Percentiles rank a stretch among this genome's conserved stretches.
These are phyloP conservation scores for Sclerotinia minor DNA, from an alignment of 2,329 filamentous ascomycete species.

Conservation along the genomic window DNA sequence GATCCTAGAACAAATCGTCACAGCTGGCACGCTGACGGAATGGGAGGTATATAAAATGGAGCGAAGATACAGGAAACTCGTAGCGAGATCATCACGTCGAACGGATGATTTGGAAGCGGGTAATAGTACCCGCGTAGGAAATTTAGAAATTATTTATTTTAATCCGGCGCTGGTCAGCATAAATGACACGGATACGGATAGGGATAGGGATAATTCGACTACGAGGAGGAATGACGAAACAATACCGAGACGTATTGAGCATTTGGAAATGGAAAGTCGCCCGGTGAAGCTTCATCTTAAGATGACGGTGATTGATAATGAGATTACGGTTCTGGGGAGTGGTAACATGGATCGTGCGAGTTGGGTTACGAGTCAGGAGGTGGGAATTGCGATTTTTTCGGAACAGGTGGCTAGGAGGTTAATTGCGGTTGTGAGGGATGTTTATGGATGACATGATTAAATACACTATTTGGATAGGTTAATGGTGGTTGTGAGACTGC, in stretches of 20 bases:
- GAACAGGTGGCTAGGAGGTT: conserved; percentile 42
- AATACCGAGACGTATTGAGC: background rate
- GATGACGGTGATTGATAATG: conserved; percentile 69
- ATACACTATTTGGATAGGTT: background rate
- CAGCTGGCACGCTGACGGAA: conserved; percentile 71
- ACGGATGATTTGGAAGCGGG: conserved; percentile 17
- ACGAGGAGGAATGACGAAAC: background rate
- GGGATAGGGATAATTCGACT: background rate
- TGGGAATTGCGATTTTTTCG: conserved; percentile 63
- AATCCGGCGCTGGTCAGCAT: conserved; percentile 12
- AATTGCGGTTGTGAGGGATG: conserved; percentile 26
- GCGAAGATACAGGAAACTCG: conserved; percentile 50
- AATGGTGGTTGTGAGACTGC: too few relatives aligned
- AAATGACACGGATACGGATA: background rate
- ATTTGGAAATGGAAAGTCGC: conserved; percentile 51
- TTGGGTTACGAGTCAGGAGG: conserved; percentile 84
- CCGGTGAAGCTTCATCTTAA: conserved; percentile 73
- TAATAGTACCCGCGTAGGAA: conserved; percentile 27
- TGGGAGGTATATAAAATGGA: conserved; percentile 62
- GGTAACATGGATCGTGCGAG: conserved; percentile 84
- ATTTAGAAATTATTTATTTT: conserved; percentile 39
- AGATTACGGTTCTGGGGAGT: conserved; percentile 70
- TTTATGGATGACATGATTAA: conserved; percentile 1
- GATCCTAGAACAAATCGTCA: conserved; percentile 78
- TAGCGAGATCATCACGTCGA: conserved; percentile 24